These are phyloP conservation scores for Serendipita indica DNA, from an alignment of 768 basidiomycete genomes.

Conservation along the genomic window DNA sequence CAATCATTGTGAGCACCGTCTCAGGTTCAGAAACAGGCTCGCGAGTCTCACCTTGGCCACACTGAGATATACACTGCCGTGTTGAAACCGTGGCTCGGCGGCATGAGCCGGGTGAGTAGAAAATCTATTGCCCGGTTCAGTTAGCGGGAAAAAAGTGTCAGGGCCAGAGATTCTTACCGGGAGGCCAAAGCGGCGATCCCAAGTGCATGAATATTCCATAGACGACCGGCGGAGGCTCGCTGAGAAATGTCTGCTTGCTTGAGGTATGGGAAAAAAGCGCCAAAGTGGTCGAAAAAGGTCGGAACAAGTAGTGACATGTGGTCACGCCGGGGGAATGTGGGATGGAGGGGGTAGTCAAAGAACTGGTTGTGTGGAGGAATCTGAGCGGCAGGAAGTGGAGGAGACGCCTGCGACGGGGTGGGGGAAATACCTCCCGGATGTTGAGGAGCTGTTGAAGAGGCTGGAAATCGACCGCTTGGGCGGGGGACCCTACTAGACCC, in stretches of 20 bases:
- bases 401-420: background rate
- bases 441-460: background rate
- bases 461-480: background rate
- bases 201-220: constrained; percentile 6
- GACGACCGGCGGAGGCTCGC: background rate
- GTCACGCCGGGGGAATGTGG: background rate
- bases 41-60: constrained; percentile 6
- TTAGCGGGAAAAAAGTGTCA: background rate
- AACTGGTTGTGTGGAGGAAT: background rate
- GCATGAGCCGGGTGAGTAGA: background rate
- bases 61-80: background rate
- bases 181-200: background rate
- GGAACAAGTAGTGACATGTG: background rate
- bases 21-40: too few relatives aligned
- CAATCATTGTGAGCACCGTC: too few relatives aligned
- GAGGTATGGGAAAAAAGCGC: background rate
- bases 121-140: background rate
- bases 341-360: constrained; percentile 5
- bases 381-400: background rate
- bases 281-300: constrained; percentile 3
- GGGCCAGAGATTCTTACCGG: background rate
- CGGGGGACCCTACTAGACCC: background rate
- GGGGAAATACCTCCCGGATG: background rate
- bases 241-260: background rate
- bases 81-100: background rate